Evolutionary conservation across 164 flowering plant genomes (phyloP).

Genomic region (Sedum album): DNA sequence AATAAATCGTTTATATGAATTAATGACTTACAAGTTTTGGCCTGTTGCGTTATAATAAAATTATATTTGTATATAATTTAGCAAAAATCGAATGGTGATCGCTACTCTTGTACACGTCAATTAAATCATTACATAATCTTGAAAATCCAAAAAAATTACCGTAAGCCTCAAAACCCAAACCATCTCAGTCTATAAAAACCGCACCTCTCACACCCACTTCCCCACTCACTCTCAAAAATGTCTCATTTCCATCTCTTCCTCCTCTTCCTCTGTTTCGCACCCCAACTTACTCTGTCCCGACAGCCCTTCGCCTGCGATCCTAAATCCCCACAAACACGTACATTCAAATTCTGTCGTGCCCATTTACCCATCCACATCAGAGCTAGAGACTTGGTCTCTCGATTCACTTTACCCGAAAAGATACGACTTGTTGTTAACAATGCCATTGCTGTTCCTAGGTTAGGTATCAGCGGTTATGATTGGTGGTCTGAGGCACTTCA

Average conservation of each 20-base stretch:
- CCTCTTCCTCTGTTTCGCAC: constrained; percentile 6
- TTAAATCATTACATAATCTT: no score
- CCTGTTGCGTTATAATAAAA: no score
- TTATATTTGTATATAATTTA: no score
- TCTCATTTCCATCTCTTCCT: background rate
- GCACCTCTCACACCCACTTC: background rate
- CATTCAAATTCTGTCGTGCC: constrained; percentile 30
- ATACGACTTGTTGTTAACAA: constrained; percentile 44
- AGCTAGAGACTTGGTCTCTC: constrained; percentile 39
- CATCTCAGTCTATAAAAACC: constrained; percentile 3
- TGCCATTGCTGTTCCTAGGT: constrained; percentile 46
- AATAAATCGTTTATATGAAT: no score
- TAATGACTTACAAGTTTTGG: no score
- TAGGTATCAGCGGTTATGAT: constrained; percentile 47
- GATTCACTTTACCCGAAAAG: constrained; percentile 43
- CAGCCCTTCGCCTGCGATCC: constrained; percentile 60
- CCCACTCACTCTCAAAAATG: constrained; percentile 1
- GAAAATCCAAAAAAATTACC: no score
- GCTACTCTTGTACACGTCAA: no score
- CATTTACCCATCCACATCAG: constrained; percentile 29
- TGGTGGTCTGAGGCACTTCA: constrained; percentile 81
- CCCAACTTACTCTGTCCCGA: constrained; percentile 15
- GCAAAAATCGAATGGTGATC: no score
- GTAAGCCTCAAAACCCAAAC: background rate
- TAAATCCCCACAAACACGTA: constrained; percentile 22